These are phyloP conservation scores for Alternaria brassicae DNA, from an alignment of 2,329 filamentous ascomycete genomes.

Conservation along the genomic window DNA sequence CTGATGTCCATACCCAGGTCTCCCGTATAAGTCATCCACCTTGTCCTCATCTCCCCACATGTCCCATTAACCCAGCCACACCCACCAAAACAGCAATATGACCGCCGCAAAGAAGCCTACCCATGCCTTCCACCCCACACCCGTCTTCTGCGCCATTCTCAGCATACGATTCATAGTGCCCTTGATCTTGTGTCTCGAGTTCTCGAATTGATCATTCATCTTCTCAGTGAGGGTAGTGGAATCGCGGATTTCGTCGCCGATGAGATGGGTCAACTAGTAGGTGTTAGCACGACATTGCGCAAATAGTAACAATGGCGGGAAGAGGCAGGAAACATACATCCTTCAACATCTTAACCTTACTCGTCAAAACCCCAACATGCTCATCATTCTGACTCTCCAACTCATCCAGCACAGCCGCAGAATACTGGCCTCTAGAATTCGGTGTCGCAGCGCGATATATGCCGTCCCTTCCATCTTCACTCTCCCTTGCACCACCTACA, in stretches of 20 bases:
- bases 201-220: conserved; percentile 95
- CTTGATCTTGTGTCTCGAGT: conserved; percentile 77
- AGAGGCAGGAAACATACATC: conserved; percentile 66
- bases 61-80: conserved; percentile 68
- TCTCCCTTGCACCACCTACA: conserved; percentile 6
- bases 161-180: conserved; percentile 98
- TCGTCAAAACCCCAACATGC: conserved; percentile 87
- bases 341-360: conserved; percentile 89
- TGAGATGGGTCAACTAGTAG: conserved; percentile 78
- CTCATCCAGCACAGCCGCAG: conserved; percentile 87
- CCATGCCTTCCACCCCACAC: conserved; percentile 97
- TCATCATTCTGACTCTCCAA: conserved; percentile 95
- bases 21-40: neutral
- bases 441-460: conserved; percentile 54
- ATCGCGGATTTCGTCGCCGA: conserved; percentile 93
- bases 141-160: conserved; percentile 90
- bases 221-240: conserved; percentile 87
- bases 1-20: too few relatives aligned
- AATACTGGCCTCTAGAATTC: conserved; percentile 81
- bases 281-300: neutral
- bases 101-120: conserved; percentile 86
- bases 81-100: conserved; percentile 83
- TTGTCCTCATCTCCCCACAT: neutral
- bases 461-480: neutral
- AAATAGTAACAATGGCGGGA: neutral